Percentiles rank a stretch among this genome's conserved stretches.
phyloP scores from a whole-genome alignment of 2,329 filamentous ascomycete species.

The Epichloe gansuensis region DNA sequence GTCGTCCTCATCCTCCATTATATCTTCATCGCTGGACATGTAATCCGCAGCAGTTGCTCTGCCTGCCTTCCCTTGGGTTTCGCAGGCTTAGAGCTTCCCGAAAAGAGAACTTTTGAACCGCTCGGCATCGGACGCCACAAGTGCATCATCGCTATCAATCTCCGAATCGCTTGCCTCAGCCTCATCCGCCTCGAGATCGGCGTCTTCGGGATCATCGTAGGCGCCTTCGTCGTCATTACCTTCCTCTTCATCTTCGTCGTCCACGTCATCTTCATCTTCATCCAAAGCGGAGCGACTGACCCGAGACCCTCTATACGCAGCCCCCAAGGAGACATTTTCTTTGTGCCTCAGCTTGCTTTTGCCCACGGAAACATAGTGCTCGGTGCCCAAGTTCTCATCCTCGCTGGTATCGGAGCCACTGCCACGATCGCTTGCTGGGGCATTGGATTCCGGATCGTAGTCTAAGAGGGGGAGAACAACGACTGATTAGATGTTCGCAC shows the following conservation, averaged over 20 bases:
- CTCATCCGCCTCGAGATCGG: constrained; percentile 41
- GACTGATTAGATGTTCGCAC: not conserved
- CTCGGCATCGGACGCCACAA: constrained; percentile 77
- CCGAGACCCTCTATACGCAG: constrained; percentile 66
- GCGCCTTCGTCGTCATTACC: constrained; percentile 35
- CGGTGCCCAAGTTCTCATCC: constrained; percentile 53
- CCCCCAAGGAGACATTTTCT: constrained; percentile 56
- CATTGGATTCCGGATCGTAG: constrained; percentile 66
- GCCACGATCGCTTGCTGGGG: constrained; percentile 41
- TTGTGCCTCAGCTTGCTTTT: constrained; percentile 76
- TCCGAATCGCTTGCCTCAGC: constrained; percentile 42
- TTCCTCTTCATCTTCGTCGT: constrained; percentile 27
- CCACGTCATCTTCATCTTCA: constrained; percentile 33
- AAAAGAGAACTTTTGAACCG: constrained; percentile 63
- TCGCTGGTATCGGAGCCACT: constrained; percentile 38
- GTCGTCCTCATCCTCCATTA: constrained; percentile 23
- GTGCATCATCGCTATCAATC: constrained; percentile 55
- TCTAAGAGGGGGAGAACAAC: constrained; percentile 36
- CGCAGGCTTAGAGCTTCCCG: constrained; percentile 41
- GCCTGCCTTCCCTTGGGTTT: constrained; percentile 21
- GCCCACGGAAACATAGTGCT: constrained; percentile 75
- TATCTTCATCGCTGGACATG: constrained; percentile 36
- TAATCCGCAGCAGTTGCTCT: constrained; percentile 45
- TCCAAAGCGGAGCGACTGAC: constrained; percentile 59
- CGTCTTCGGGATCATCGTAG: constrained; percentile 45